These are phyloP conservation scores for Monoraphidium neglectum DNA, from an alignment of 139 green algal genomes.

Conservation along the genomic window DNA sequence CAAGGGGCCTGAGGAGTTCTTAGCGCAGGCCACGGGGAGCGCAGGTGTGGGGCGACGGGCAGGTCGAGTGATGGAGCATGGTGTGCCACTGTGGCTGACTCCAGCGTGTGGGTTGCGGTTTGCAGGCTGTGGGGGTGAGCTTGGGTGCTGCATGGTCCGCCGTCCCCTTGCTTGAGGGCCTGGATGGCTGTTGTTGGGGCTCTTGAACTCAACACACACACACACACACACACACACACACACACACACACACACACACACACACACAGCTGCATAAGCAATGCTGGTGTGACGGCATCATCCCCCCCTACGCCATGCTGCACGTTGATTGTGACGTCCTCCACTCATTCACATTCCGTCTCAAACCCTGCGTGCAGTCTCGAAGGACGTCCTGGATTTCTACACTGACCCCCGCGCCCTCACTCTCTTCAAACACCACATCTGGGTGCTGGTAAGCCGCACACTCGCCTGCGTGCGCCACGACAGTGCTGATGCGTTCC, in stretches of 20 bases:
- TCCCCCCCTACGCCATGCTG: no score
- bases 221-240: neutral
- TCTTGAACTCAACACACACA: neutral
- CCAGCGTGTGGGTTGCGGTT: no score
- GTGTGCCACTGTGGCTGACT: no score
- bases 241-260: neutral
- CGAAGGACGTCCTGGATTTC: constrained; percentile 43
- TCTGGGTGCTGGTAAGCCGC: constrained; percentile 24
- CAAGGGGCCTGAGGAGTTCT: constrained; percentile 38
- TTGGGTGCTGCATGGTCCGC: no score
- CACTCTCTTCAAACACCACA: constrained; percentile 49
- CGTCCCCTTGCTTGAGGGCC: no score
- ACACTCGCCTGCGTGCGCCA: no score
- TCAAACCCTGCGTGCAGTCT: neutral
- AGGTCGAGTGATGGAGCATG: no score
- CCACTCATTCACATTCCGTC: neutral
- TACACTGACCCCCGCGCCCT: constrained; percentile 31
- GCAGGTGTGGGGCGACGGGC: constrained; percentile 17
- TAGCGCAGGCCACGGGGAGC: constrained; percentile 30
- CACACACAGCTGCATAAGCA: no score
- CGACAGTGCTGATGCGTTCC: no score
- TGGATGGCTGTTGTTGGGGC: no score
- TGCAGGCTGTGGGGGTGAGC: no score
- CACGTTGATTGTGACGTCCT: neutral
- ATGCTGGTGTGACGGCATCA: no score